Evolutionary conservation across 768 basidiomycete species (phyloP).

Genomic region (Calocybe gangraenosa): DNA sequence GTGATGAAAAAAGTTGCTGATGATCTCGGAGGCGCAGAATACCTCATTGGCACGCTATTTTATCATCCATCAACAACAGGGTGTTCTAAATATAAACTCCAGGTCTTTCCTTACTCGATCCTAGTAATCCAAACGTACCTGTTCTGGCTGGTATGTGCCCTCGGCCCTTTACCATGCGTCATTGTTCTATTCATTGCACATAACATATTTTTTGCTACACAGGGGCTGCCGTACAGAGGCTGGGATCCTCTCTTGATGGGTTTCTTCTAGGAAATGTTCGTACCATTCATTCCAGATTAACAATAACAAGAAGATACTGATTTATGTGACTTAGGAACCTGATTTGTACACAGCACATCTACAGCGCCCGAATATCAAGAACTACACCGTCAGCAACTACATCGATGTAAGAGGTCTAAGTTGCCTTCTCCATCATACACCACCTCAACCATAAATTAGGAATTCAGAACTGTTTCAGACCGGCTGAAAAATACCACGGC

Average conservation of each 20-base stretch:
- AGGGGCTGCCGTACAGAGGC: conserved; percentile 30
- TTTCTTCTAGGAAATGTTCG: conserved; percentile 46
- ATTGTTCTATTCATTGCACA: too few species aligned
- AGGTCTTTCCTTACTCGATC: conserved; percentile 41
- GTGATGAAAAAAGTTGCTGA: conserved; percentile 36
- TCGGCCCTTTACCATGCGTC: not conserved
- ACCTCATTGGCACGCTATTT: conserved; percentile 25
- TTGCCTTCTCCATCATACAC: not conserved
- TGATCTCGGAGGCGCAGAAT: conserved; percentile 25
- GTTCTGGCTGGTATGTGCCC: conserved; percentile 21
- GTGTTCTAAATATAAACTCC: not conserved
- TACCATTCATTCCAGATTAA: conserved; percentile 6
- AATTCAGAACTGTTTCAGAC: conserved; percentile 32
- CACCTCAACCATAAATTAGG: conserved; percentile 29
- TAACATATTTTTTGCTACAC: conserved; percentile 1
- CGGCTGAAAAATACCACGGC: conserved; percentile 31
- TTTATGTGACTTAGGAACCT: conserved; percentile 38
- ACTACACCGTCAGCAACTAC: conserved; percentile 44
- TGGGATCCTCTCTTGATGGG: conserved; percentile 39
- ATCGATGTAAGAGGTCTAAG: conserved; percentile 30
- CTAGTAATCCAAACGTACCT: conserved; percentile 31
- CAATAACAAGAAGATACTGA: not conserved
- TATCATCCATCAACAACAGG: not conserved
- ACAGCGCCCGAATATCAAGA: conserved; percentile 35
- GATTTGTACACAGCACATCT: conserved; percentile 51